phyloP scores from a whole-genome alignment of 805 yeast genomes.

The baker's yeast (Saccharomyces cerevisiae) region DNA sequence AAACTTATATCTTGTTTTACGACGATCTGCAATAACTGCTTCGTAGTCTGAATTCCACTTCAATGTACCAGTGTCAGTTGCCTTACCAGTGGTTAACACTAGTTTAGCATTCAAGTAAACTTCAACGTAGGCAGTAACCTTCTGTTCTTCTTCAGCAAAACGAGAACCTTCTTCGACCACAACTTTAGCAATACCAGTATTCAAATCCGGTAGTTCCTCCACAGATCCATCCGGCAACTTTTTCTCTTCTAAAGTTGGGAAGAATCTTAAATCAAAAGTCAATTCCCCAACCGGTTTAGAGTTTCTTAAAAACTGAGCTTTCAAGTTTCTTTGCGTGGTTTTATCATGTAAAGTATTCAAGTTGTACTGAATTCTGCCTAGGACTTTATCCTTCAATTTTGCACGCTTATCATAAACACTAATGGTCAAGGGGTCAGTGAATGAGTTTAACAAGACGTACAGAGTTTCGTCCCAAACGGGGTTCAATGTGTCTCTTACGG shows the following conservation, averaged over 20 bases:
- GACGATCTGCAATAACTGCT: constrained; percentile 62
- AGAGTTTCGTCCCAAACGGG: constrained; percentile 85
- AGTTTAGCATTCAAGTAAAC: constrained; percentile 55
- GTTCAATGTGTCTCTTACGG: constrained; percentile 53
- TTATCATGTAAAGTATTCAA: constrained; percentile 55
- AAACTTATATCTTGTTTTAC: constrained; percentile 59
- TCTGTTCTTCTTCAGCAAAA: constrained; percentile 35
- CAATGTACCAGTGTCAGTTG: constrained; percentile 59
- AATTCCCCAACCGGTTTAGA: constrained; percentile 77
- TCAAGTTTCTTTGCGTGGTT: constrained; percentile 40
- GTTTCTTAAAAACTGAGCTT: constrained; percentile 62
- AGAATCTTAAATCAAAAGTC: constrained; percentile 59
- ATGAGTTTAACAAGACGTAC: constrained; percentile 59
- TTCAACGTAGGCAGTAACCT: constrained; percentile 61
- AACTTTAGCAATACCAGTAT: constrained; percentile 77
- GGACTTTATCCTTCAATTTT: constrained; percentile 60
- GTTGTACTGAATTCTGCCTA: constrained; percentile 73
- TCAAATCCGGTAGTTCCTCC: constrained; percentile 82
- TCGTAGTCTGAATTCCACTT: constrained; percentile 57
- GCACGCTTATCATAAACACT: constrained; percentile 68
- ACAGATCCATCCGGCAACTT: constrained; percentile 69
- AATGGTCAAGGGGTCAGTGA: constrained; percentile 75
- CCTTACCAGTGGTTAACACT: constrained; percentile 42
- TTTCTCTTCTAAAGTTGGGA: constrained; percentile 60
- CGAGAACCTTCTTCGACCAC: constrained; percentile 37